phyloP scores from a whole-genome alignment of 2,329 filamentous ascomycete genomes.

The Cladophialophora carrionii region DNA sequence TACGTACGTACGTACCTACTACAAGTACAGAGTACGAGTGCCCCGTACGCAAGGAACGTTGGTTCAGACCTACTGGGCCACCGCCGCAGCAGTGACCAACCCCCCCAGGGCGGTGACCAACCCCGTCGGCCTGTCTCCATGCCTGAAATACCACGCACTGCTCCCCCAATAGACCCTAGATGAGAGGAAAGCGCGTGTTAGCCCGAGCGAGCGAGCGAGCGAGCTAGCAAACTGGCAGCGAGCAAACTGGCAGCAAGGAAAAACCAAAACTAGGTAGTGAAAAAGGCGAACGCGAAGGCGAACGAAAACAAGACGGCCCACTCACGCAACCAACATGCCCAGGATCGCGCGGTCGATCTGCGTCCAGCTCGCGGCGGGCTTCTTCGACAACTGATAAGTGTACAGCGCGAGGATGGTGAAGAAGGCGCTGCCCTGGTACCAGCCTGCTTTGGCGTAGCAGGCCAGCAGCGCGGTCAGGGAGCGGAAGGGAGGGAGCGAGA shows the following conservation, averaged over 20 bases:
- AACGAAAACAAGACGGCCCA: no score
- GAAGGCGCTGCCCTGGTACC: constrained; percentile 29
- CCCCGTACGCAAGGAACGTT: not conserved
- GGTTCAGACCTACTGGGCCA: constrained; percentile 13
- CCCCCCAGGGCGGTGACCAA: constrained; percentile 34
- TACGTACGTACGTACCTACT: no score
- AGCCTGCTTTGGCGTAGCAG: constrained; percentile 27
- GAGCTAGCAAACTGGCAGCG: not conserved
- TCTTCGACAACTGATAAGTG: constrained; percentile 28
- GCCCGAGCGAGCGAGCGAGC: not conserved
- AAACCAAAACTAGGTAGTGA: not conserved
- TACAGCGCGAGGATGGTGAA: constrained; percentile 28
- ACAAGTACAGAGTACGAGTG: no score
- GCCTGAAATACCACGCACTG: constrained; percentile 39
- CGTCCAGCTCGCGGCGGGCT: constrained; percentile 25
- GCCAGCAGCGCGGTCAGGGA: constrained; percentile 23
- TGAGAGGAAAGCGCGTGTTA: not conserved
- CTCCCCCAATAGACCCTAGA: constrained; percentile 36
- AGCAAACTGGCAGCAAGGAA: not conserved
- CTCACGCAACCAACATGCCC: constrained; percentile 28
- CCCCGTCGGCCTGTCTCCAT: constrained; percentile 36
- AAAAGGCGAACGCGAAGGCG: not conserved
- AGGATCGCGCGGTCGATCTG: constrained; percentile 34
- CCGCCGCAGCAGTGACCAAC: constrained; percentile 35
- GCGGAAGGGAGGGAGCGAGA: constrained; percentile 22